phyloP scores from a whole-genome alignment of 2,329 filamentous ascomycete genomes.

The Ceratocystis colombiana region DNA sequence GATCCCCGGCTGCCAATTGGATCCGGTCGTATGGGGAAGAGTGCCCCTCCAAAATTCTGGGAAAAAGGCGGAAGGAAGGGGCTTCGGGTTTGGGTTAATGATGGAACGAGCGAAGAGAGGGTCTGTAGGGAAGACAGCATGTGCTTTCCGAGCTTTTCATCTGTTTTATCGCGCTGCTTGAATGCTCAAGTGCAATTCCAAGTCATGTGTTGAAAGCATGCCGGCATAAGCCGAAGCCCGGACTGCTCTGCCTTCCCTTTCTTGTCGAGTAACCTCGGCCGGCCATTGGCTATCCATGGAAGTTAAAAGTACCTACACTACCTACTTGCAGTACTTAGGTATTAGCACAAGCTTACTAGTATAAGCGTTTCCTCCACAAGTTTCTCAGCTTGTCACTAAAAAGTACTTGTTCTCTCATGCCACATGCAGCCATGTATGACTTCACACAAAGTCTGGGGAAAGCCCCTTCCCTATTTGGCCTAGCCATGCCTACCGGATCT shows the following conservation, averaged over 20 bases:
- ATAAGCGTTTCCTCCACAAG: background rate
- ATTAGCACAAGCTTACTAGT: background rate
- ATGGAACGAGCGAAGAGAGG: background rate
- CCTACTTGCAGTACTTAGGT: background rate
- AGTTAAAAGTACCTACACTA: background rate
- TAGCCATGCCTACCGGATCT: background rate
- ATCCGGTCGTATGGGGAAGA: background rate
- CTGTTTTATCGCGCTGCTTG: background rate
- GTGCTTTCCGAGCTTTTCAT: background rate
- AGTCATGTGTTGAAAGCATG: background rate
- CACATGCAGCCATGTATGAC: background rate
- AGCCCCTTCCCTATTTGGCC: background rate
- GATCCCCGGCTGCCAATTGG: background rate
- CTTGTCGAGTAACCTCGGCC: slow-evolving; percentile 22
- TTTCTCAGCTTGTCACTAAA: background rate
- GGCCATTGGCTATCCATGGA: slow-evolving; percentile 15
- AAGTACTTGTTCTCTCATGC: slow-evolving; percentile 10
- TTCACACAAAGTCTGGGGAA: slow-evolving; percentile 3
- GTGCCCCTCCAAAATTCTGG: slow-evolving; percentile 5
- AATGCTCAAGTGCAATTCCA: background rate
- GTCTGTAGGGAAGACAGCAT: background rate
- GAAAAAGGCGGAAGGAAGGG: background rate
- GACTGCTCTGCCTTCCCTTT: background rate
- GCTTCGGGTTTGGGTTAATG: background rate
- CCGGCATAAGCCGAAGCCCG: background rate